Evolutionary conservation across 441 rosid genomes (phyloP).

Genomic region (Iberis amara): DNA sequence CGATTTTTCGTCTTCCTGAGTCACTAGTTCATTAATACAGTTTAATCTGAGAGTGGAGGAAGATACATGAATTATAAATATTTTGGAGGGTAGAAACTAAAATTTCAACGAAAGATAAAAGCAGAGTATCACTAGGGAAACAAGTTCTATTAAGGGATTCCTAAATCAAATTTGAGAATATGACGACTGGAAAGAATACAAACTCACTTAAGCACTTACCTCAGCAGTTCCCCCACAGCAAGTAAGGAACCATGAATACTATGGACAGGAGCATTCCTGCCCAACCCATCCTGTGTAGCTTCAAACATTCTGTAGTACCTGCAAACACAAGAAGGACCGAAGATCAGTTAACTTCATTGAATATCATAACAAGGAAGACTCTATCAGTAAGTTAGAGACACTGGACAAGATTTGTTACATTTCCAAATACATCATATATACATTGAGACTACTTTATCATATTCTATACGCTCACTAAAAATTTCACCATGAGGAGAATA

Average conservation of each 20-base stretch:
- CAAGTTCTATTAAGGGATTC: conserved; percentile 11
- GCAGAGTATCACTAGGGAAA: conserved; percentile 11
- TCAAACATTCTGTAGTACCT: conserved; percentile 99
- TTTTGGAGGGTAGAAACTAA: conserved; percentile 9
- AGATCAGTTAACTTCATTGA: conserved; percentile 8
- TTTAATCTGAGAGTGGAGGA: conserved; percentile 12
- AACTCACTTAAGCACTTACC: conserved; percentile 39
- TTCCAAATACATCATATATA: conserved; percentile 11
- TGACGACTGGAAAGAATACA: conserved; percentile 7
- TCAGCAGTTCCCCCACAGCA: conserved; percentile 97
- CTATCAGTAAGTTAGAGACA: conserved; percentile 7
- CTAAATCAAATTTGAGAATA: conserved; percentile 2
- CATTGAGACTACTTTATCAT: conserved; percentile 9
- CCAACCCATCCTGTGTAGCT: conserved; percentile 99
- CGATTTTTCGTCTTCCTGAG: conserved; percentile 1
- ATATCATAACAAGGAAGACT: conserved; percentile 12
- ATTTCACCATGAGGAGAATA: conserved; percentile 12
- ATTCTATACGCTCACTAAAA: background rate
- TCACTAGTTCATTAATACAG: conserved; percentile 13
- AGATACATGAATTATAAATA: conserved; percentile 9
- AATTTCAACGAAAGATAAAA: background rate
- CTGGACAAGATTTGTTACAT: conserved; percentile 3
- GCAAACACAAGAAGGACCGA: conserved; percentile 28
- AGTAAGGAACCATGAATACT: conserved; percentile 99
- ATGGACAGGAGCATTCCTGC: conserved; percentile 91